Base-by-base conservation (phyloP, 306 rosid species). In the Dalbergia cultrata region DNA sequence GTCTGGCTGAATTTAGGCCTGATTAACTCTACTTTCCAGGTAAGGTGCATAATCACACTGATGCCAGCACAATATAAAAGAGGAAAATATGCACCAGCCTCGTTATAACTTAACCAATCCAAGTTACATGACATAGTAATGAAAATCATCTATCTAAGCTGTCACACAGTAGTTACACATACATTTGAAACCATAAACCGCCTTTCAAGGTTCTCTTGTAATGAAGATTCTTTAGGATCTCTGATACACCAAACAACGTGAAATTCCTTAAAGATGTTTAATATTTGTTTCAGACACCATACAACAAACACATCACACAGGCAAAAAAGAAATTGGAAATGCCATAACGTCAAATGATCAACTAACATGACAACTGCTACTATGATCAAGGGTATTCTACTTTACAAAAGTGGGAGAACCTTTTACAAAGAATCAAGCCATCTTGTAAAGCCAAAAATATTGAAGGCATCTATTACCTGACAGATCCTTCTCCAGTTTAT, bases 401-500 rank as follows among this genome's bases (percentile, higher is more conserved):
- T 16, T 37, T 52, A 39, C 21, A 22, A 70, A 70, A 53, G 59
- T 0, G 0, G 58, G 35, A 62, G 37, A 53, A 62, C 61, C 63
- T 75, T 79, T 82, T 64, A 76, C 78, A 65, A 78, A 59, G 60
- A 83, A 80, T 34, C 43, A 58, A 54, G 49, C 76, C 57, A 56
- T 61, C 31, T 44, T 67, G 60, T 18, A 50, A 72, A 56, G 68
- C 67, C 58, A 83, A 83, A 74, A 76, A 74, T 41, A 76, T 74
- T 6, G 43, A 79, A 26, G 63, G 66, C 72, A 72, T 21, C 37
- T 80, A 72, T 79, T 91, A 82, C 98, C 97, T 91, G 89, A 49
- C 33, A 91, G 75, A 86, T 67, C 80, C 74, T 86, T 86, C 67
- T 86, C 87, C 78, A 85, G 87, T 61, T 90, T 88, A 65, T 52